These are phyloP conservation scores for Bathelium albidoporum DNA, from an alignment of 495 filamentous ascomycete species.

Conservation along the genomic window DNA sequence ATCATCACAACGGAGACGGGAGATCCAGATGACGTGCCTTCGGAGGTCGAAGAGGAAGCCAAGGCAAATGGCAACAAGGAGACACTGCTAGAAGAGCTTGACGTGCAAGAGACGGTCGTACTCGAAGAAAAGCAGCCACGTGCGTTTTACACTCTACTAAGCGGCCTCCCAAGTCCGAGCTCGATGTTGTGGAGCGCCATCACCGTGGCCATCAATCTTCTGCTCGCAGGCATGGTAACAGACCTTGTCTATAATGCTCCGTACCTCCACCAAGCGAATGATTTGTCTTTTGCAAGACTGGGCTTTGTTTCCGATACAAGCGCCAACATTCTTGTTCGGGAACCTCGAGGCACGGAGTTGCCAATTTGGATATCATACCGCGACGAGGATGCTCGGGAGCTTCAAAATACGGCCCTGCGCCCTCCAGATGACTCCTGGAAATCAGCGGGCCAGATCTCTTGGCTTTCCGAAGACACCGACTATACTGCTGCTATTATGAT, in stretches of 20 bases:
- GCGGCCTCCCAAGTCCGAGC: constrained; percentile 64
- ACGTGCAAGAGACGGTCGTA: constrained; percentile 32
- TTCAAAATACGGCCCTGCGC: constrained; percentile 31
- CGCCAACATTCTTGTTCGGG: constrained; percentile 73
- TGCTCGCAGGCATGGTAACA: constrained; percentile 52
- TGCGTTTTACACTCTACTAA: constrained; percentile 51
- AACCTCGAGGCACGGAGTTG: constrained; percentile 63
- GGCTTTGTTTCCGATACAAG: constrained; percentile 75
- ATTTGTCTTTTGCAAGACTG: constrained; percentile 71
- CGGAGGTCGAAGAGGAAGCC: constrained; percentile 13
- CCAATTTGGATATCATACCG: constrained; percentile 63
- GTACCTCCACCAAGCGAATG: constrained; percentile 54
- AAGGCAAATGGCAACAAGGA: constrained; percentile 21
- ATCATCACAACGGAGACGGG: constrained; percentile 46
- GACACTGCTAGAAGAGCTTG: constrained; percentile 26
- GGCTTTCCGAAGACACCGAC: constrained; percentile 66
- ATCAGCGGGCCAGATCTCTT: constrained; percentile 50
- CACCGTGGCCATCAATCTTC: constrained; percentile 60
- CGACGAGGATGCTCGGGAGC: constrained; percentile 20
- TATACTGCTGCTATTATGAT: constrained; percentile 60
- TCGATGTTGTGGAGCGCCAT: constrained; percentile 48
- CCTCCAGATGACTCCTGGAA: constrained; percentile 51
- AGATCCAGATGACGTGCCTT: constrained; percentile 14
- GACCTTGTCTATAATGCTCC: constrained; percentile 67
- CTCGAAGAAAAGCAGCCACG: constrained; percentile 27